These are phyloP conservation scores for Cyclotella distinguenda DNA, from an alignment of 108 stramenopile species.

Conservation along the genomic window DNA sequence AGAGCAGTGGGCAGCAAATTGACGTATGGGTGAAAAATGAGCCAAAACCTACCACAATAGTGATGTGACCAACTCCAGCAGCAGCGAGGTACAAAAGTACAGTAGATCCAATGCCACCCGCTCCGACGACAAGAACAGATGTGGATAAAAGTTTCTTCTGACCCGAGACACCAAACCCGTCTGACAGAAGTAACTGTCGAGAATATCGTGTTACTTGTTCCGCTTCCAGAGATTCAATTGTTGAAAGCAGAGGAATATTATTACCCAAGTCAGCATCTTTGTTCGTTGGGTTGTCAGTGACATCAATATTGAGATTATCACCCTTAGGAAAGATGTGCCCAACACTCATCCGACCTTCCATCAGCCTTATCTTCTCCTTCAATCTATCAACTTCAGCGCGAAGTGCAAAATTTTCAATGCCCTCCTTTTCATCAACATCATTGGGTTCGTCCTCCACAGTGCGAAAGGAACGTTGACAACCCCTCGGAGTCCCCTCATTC, in stretches of 20 bases:
- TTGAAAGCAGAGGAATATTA: slow-evolving; percentile 24
- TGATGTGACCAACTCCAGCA: slow-evolving; percentile 73
- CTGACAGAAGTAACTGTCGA: slow-evolving; percentile 60
- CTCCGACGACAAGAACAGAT: slow-evolving; percentile 76
- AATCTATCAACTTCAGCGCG: slow-evolving; percentile 27
- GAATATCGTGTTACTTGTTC: slow-evolving; percentile 79
- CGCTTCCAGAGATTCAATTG: slow-evolving; percentile 22
- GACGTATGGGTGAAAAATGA: too few species aligned
- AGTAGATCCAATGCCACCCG: slow-evolving; percentile 86
- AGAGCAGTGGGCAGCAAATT: too few species aligned
- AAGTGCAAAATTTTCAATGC: slow-evolving; percentile 15
- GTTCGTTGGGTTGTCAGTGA: neutral
- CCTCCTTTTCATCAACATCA: neutral
- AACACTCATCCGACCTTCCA: slow-evolving; percentile 30
- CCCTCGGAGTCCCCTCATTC: neutral
- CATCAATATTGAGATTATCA: too few species aligned
- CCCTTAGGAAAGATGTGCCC: too few species aligned
- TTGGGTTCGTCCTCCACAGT: neutral
- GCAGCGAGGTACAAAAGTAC: slow-evolving; percentile 80
- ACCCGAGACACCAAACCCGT: slow-evolving; percentile 83
- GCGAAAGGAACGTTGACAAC: neutral
- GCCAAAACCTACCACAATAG: too few species aligned
- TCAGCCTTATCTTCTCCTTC: slow-evolving; percentile 29
- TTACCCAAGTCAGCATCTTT: neutral
- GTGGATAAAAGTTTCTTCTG: slow-evolving; percentile 67